These are phyloP conservation scores for Schizochytrium sp. DNA, from an alignment of 108 stramenopile species.

Conservation along the genomic window DNA sequence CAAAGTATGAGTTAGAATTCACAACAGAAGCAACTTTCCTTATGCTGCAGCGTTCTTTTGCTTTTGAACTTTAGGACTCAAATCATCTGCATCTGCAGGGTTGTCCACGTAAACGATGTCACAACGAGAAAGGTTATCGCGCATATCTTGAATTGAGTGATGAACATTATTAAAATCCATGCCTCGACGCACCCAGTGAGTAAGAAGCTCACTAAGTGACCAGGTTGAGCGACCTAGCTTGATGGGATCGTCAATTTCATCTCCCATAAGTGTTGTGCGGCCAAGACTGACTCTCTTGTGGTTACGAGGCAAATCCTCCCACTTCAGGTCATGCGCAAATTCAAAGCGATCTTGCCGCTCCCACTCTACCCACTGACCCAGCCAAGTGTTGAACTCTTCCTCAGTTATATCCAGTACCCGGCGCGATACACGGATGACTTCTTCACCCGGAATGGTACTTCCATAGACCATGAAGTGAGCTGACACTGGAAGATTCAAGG, in stretches of 20 bases:
- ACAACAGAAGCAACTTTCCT: too few species aligned
- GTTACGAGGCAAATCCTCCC: slow-evolving; percentile 2
- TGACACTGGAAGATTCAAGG: slow-evolving; percentile 32
- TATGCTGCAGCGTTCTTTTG: too few species aligned
- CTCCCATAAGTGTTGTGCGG: neutral
- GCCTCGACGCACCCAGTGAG: slow-evolving; percentile 51
- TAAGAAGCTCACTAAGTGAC: neutral
- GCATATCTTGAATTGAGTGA: slow-evolving; percentile 18
- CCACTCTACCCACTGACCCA: slow-evolving; percentile 26
- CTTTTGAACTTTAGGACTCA: too few species aligned
- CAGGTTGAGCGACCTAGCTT: neutral
- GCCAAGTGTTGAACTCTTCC: slow-evolving; percentile 12
- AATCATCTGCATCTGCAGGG: neutral
- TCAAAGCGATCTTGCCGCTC: slow-evolving; percentile 32
- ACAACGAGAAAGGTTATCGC: neutral
- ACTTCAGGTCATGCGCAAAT: neutral
- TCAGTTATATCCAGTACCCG: neutral
- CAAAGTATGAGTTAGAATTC: too few species aligned
- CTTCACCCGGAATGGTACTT: slow-evolving; percentile 19
- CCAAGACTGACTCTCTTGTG: neutral
- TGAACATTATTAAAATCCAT: slow-evolving; percentile 32
- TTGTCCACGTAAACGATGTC: slow-evolving; percentile 3
- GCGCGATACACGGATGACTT: neutral
- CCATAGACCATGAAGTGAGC: slow-evolving; percentile 4
- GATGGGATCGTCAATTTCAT: slow-evolving; percentile 6